Evolutionary conservation across 805 yeast species (phyloP).

Genomic region (Teunomyces cretensis): DNA sequence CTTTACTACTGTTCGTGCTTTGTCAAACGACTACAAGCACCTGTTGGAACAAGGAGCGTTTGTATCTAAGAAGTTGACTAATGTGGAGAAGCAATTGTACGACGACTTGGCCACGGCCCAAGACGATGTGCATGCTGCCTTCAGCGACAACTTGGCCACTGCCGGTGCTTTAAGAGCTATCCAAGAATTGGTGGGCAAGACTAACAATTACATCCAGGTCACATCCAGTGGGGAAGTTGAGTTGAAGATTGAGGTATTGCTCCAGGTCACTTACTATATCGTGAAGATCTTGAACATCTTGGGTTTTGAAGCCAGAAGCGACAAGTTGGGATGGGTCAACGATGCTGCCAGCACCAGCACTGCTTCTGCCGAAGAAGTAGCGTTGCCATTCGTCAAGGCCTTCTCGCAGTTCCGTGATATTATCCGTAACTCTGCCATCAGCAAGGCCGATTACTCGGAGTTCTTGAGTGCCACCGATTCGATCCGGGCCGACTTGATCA

Average conservation of each 20-base stretch:
- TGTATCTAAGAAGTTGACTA: slow-evolving; percentile 61
- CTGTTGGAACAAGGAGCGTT: slow-evolving; percentile 44
- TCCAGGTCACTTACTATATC: slow-evolving; percentile 65
- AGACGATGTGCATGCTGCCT: slow-evolving; percentile 64
- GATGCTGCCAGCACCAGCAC: slow-evolving; percentile 15
- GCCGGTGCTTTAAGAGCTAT: slow-evolving; percentile 69
- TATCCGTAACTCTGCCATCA: slow-evolving; percentile 73
- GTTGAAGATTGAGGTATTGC: slow-evolving; percentile 62
- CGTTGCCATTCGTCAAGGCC: slow-evolving; percentile 77
- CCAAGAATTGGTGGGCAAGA: slow-evolving; percentile 63
- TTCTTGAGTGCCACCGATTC: slow-evolving; percentile 72
- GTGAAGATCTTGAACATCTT: slow-evolving; percentile 67
- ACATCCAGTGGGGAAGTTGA: slow-evolving; percentile 44
- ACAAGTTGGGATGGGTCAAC: slow-evolving; percentile 80
- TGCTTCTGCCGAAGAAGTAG: slow-evolving; percentile 57
- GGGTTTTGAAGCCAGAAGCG: slow-evolving; percentile 73
- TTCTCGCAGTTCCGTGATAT: slow-evolving; percentile 79
- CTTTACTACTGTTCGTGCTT: slow-evolving; percentile 84
- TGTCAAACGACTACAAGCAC: slow-evolving; percentile 63
- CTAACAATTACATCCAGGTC: slow-evolving; percentile 67
- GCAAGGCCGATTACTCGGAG: slow-evolving; percentile 46
- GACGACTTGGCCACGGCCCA: slow-evolving; percentile 52
- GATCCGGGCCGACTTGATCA: slow-evolving; percentile 68
- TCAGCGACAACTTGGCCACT: slow-evolving; percentile 85
- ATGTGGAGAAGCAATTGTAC: slow-evolving; percentile 55